Evolutionary conservation across 352 stramenopile species (phyloP).

Genomic region (Elongisporangium prolatum): DNA sequence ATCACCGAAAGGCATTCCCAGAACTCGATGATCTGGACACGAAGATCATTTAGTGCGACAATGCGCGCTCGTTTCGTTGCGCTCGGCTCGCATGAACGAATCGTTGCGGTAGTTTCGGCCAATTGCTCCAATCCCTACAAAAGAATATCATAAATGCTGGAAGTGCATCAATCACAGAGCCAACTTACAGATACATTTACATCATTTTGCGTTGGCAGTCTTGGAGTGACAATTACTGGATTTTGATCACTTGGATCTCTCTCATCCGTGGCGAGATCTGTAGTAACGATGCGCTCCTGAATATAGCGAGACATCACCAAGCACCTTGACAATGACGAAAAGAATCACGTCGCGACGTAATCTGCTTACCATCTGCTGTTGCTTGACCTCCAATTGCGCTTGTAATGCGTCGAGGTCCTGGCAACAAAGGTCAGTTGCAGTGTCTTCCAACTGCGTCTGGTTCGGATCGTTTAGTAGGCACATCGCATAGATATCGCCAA

Average conservation of each 20-base stretch:
- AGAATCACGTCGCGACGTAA: neutral
- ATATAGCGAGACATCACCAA: neutral
- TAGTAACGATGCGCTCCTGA: neutral
- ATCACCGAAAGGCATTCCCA: conserved; percentile 27
- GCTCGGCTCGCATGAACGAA: neutral
- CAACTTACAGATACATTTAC: neutral
- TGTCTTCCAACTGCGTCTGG: neutral
- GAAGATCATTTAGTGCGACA: neutral
- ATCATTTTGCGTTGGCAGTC: neutral
- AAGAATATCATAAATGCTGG: no score
- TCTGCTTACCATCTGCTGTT: neutral
- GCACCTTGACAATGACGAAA: neutral
- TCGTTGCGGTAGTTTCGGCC: neutral
- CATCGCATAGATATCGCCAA: no score
- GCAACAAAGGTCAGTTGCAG: neutral
- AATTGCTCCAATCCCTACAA: neutral
- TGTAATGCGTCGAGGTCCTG: neutral
- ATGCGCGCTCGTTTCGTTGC: neutral
- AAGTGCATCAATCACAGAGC: no score
- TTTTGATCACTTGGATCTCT: neutral
- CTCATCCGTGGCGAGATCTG: neutral
- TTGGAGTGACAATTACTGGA: neutral
- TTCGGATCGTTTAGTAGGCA: no score
- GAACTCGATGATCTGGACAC: conserved; percentile 23
- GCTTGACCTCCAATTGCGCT: neutral